Base-by-base conservation (phyloP, 2,329 filamentous ascomycete species). In the Nannizzia gypsea region DNA sequence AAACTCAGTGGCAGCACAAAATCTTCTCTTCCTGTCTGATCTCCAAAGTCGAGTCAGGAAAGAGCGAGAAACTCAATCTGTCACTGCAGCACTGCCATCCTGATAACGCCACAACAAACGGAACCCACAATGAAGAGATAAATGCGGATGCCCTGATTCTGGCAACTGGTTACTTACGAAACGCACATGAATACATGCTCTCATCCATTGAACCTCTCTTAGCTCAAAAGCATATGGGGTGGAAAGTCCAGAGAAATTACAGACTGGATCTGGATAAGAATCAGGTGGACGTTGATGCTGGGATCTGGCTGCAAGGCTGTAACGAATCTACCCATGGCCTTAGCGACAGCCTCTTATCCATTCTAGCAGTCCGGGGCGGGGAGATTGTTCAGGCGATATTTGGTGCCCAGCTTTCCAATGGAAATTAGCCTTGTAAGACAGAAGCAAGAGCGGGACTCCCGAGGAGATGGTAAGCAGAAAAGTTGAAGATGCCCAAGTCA, bases 221-320 rank as follows among this genome's bases (percentile, higher is more conserved):
- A 65, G 85, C 86, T 4, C 76, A 78, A 63, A 75, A 76, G 34
- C 71, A 76, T 36, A 73, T 78, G 31, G 77, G 82, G 62, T 86
- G 89, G 76, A 78, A 79, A 15, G 88, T 96, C 1, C 78, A 79
- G 31, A 82, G 92, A 58, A 83, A 96, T 71, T 97, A 97, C 73
- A 81, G 80, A 57, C 83, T 96, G 57, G 77, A 84, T 61, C 90
- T 93, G 69, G 80, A 82, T 56, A 76, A 81, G 1, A 84, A 81
- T 34, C 79, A 81, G 50, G 86, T 96, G 36, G 81, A 83, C n/a
- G 70, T 79, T 0, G 83, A 85, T 44, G 87, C 89, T 9, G 91
- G 91, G 1, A 80, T 97, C 61, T 97, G 89, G 87, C 78, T 97
- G 66, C 92, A 97, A 72, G 92, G 92, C 34, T 96, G 90, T 77